phyloP scores from a whole-genome alignment of 2,329 filamentous ascomycete species.

The Knoxdaviesia capensis region DNA sequence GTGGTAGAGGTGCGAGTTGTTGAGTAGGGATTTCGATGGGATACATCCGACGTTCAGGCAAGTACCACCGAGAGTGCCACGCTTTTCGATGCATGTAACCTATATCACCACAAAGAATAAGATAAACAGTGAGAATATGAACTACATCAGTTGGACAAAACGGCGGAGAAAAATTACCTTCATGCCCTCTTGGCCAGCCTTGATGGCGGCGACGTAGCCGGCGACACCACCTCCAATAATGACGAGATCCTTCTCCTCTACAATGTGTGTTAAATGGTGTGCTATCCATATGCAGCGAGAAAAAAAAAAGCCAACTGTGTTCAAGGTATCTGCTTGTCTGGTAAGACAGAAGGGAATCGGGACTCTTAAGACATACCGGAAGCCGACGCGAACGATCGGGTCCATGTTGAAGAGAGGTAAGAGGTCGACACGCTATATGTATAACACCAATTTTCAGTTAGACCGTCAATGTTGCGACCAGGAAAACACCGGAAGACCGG shows the following conservation, averaged over 20 bases:
- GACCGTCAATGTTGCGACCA: no score
- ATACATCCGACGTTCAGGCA: constrained; percentile 99
- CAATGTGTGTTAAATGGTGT: background rate
- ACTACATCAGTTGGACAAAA: background rate
- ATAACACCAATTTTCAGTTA: no score
- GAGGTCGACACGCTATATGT: no score
- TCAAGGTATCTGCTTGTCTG: no score
- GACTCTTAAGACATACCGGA: constrained; percentile 22
- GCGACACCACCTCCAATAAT: constrained; percentile 97
- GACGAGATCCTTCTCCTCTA: constrained; percentile 88
- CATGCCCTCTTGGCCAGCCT: constrained; percentile 89
- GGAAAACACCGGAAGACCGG: no score
- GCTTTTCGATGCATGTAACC: constrained; percentile 98
- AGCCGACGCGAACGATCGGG: constrained; percentile 36
- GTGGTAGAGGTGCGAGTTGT: constrained; percentile 98
- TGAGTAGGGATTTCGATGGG: constrained; percentile 96
- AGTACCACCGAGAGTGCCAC: constrained; percentile 82
- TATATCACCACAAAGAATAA: constrained; percentile 15
- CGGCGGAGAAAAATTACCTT: constrained; percentile 45
- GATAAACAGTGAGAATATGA: constrained; percentile 2
- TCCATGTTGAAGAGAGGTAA: constrained; percentile 22
- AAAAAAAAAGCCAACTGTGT: background rate
- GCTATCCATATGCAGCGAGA: no score
- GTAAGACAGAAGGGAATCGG: no score
- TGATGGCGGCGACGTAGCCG: constrained; percentile 97